Conservation (phyloP, 495 filamentous ascomycete species). For the Penicillium lagena region DNA sequence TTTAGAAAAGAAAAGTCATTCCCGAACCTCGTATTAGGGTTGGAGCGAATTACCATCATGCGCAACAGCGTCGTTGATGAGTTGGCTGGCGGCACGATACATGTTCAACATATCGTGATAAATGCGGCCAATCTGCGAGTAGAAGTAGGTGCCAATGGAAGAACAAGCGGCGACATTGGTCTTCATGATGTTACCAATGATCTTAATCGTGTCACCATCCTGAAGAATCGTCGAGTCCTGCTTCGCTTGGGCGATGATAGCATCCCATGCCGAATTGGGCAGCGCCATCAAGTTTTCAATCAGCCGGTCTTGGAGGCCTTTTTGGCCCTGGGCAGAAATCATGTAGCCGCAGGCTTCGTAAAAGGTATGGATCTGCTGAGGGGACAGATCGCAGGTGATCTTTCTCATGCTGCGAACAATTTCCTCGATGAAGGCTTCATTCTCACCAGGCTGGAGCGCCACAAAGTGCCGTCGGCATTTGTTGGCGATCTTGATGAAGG, state of each 20-base stretch:
- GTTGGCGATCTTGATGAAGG: constrained; percentile 99
- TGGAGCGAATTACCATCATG: constrained; percentile 60
- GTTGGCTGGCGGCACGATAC: constrained; percentile 91
- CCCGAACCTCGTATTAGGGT: too few species aligned
- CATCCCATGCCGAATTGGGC: constrained; percentile 91
- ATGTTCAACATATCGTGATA: constrained; percentile 99
- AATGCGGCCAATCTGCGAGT: constrained; percentile 96
- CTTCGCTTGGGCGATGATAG: constrained; percentile 81
- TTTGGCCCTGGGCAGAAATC: constrained; percentile 96
- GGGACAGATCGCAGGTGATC: constrained; percentile 90
- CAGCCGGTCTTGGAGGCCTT: constrained; percentile 80
- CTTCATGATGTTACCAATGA: constrained; percentile 99
- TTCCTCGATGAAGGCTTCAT: constrained; percentile 95
- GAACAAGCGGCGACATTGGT: constrained; percentile 96
- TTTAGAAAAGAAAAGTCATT: too few species aligned
- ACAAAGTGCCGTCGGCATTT: constrained; percentile 98
- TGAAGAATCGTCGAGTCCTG: constrained; percentile 76
- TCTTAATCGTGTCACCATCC: constrained; percentile 89
- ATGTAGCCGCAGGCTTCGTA: constrained; percentile 99
- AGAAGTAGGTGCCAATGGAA: constrained; percentile 95
- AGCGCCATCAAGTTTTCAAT: constrained; percentile 88
- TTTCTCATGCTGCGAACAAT: constrained; percentile 92
- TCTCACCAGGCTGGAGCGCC: constrained; percentile 88
- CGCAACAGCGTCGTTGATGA: constrained; percentile 87
- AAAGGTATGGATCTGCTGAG: constrained; percentile 97